Evolutionary conservation across 352 stramenopile genomes (phyloP).

Genomic region (Phytopythium oedochilum): DNA sequence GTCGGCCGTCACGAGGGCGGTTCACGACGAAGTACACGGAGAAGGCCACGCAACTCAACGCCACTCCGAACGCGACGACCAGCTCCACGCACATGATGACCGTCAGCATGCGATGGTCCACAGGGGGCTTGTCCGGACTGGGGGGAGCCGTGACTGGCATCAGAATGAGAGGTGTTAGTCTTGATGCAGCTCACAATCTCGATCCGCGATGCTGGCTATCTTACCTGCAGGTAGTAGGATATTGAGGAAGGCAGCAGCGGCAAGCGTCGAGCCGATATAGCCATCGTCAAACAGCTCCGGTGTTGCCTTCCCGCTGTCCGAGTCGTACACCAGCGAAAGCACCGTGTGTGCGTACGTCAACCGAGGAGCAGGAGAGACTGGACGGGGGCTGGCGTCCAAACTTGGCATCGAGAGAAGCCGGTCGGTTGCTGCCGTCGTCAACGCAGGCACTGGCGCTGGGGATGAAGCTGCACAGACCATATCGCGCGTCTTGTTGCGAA

Average conservation of each 20-base stretch:
- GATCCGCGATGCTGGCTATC: too few species aligned
- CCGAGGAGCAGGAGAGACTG: background rate
- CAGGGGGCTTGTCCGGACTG: constrained; percentile 66
- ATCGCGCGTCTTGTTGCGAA: constrained; percentile 74
- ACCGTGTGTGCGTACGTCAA: constrained; percentile 1
- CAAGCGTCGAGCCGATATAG: constrained; percentile 54
- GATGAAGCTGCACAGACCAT: constrained; percentile 42
- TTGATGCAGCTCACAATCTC: too few species aligned
- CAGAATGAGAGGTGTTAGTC: background rate
- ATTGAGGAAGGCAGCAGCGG: constrained; percentile 61
- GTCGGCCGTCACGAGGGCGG: constrained; percentile 45
- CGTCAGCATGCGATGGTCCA: constrained; percentile 79
- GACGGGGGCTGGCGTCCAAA: constrained; percentile 3
- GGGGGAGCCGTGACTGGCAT: constrained; percentile 53
- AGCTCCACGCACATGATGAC: constrained; percentile 86
- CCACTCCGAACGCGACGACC: constrained; percentile 76
- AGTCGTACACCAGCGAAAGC: constrained; percentile 44
- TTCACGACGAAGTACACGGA: constrained; percentile 88
- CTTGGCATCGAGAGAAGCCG: constrained; percentile 1
- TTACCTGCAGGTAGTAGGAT: constrained; percentile 67
- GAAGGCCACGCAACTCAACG: constrained; percentile 78
- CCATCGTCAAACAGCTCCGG: constrained; percentile 42
- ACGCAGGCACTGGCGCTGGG: background rate
- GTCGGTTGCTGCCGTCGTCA: background rate
- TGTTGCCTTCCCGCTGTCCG: constrained; percentile 19